A percentile compares a stretch with the other conserved stretches of the same genome.
These are phyloP conservation scores for Mycena latifolia DNA, from an alignment of 768 basidiomycete genomes.

Conservation along the genomic window DNA sequence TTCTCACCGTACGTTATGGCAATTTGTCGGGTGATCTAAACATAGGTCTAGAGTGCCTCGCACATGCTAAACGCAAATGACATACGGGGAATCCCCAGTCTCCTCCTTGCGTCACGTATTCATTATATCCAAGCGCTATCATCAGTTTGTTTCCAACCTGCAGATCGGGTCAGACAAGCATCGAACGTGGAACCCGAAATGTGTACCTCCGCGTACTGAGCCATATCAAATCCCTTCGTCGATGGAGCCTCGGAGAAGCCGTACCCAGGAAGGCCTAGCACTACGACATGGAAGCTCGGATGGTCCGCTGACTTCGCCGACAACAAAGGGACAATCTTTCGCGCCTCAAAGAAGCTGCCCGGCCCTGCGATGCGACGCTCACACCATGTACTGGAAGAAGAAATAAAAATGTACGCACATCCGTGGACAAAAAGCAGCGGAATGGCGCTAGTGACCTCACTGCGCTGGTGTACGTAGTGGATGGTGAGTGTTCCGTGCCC, in stretches of 20 bases:
- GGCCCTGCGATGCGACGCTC: slow-evolving; percentile 64
- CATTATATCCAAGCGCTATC: slow-evolving; percentile 57
- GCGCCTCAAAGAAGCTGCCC: slow-evolving; percentile 68
- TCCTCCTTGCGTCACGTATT: slow-evolving; percentile 58
- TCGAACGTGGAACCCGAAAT: slow-evolving; percentile 8
- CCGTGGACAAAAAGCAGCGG: slow-evolving; percentile 28
- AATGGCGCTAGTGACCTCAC: slow-evolving; percentile 7
- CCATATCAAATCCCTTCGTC: slow-evolving; percentile 52
- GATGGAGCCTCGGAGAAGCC: slow-evolving; percentile 63
- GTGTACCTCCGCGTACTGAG: slow-evolving; percentile 56
- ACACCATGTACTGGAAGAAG: background rate
- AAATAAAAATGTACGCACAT: slow-evolving; percentile 3
- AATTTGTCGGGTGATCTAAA: slow-evolving; percentile 50
- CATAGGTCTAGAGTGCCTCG: background rate
- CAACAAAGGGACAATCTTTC: slow-evolving; percentile 69
- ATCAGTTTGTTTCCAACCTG: slow-evolving; percentile 63
- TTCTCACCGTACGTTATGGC: slow-evolving; percentile 51
- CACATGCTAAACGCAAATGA: background rate
- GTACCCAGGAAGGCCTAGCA: slow-evolving; percentile 68
- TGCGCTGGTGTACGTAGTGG: slow-evolving; percentile 25
- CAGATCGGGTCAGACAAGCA: background rate
- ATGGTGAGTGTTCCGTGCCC: slow-evolving; percentile 25
- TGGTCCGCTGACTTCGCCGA: slow-evolving; percentile 52
- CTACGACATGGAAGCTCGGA: slow-evolving; percentile 75
- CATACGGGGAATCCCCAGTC: slow-evolving; percentile 60